Conservation (phyloP, 768 basidiomycete species). For the Hericium coralloides region DNA sequence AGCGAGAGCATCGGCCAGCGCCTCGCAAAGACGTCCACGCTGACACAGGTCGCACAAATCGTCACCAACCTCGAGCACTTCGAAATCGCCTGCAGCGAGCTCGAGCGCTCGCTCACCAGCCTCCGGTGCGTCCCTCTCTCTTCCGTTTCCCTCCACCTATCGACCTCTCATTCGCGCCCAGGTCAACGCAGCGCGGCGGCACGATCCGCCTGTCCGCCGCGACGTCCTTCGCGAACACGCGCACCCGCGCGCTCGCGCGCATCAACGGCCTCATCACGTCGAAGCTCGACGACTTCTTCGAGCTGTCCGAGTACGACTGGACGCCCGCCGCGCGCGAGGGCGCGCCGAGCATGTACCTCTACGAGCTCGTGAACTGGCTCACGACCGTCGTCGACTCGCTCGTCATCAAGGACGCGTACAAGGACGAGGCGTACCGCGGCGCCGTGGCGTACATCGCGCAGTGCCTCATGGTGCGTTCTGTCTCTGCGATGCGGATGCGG, state of each 20-base stretch:
- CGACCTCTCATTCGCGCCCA: conserved; percentile 20
- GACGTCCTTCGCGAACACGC: conserved; percentile 58
- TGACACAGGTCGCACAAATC: conserved; percentile 89
- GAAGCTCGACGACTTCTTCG: conserved; percentile 95
- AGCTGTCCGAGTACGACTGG: conserved; percentile 93
- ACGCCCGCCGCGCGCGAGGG: conserved; percentile 61
- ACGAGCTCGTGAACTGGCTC: conserved; percentile 93
- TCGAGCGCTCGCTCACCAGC: conserved; percentile 76
- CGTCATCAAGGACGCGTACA: conserved; percentile 74
- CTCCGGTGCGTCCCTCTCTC: conserved; percentile 46
- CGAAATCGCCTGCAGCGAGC: conserved; percentile 71
- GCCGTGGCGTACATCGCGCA: conserved; percentile 85
- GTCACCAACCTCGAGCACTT: conserved; percentile 92
- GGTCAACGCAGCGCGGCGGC: conserved; percentile 78
- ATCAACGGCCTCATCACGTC: conserved; percentile 79
- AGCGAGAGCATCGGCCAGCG: conserved; percentile 67
- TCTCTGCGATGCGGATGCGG: not conserved
- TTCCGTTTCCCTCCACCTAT: not conserved
- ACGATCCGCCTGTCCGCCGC: conserved; percentile 60
- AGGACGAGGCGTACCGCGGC: conserved; percentile 82
- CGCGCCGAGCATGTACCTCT: conserved; percentile 87
- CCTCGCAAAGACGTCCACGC: conserved; percentile 63
- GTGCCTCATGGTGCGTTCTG: conserved; percentile 68
- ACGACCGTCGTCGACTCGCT: conserved; percentile 92
- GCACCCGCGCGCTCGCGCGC: conserved; percentile 60